Evolutionary conservation across 78 protist species (phyloP).

Genomic region (Polysphondylium violaceum): DNA sequence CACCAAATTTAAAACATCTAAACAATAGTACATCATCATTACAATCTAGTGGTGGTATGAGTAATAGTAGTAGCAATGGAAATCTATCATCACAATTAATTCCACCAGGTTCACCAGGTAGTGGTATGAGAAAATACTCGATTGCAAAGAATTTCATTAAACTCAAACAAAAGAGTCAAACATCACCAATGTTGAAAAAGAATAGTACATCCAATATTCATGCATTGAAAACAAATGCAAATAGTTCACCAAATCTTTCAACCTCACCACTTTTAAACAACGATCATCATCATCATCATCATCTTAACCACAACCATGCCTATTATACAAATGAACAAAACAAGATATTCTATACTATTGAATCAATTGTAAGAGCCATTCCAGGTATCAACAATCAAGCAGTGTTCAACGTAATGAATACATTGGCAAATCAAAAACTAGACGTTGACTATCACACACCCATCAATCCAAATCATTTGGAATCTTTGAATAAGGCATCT

Average conservation of each 20-base stretch:
- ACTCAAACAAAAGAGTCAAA: neutral
- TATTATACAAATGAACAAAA: slow-evolving; percentile 20
- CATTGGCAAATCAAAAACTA: slow-evolving; percentile 18
- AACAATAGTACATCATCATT: neutral
- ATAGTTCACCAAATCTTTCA: slow-evolving; percentile 16
- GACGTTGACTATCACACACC: slow-evolving; percentile 27
- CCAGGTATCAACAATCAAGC: slow-evolving; percentile 33
- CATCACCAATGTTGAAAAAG: neutral
- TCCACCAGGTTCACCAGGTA: slow-evolving; percentile 15
- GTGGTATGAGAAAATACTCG: neutral
- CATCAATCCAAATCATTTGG: neutral
- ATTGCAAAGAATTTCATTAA: slow-evolving; percentile 35
- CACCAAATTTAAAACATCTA: neutral
- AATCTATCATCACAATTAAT: neutral
- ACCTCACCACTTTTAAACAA: neutral
- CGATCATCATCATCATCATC: slow-evolving; percentile 3
- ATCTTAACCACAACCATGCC: neutral
- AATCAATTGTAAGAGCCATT: slow-evolving; percentile 35
- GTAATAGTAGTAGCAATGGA: neutral
- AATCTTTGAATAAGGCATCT: neutral
- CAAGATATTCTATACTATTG: slow-evolving; percentile 30
- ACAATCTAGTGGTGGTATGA: neutral
- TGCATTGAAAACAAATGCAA: neutral
- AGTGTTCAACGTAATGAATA: slow-evolving; percentile 45
- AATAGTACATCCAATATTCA: neutral